These are phyloP conservation scores for Capsicum rhomboideum DNA, from an alignment of 257 asterid genomes.

Conservation along the genomic window DNA sequence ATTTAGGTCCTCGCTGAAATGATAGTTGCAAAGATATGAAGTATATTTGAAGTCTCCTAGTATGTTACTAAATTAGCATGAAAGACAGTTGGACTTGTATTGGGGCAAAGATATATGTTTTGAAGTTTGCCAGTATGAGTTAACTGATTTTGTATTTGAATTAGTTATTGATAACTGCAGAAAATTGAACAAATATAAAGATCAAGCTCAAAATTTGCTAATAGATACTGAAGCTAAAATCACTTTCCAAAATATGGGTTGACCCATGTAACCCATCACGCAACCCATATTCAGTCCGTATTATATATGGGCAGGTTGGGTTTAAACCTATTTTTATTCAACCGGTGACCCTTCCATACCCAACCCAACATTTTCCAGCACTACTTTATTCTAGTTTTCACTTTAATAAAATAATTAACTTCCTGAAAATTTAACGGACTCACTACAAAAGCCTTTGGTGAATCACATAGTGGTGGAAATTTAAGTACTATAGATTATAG, in stretches of 20 bases:
- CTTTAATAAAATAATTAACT: neutral
- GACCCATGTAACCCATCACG: neutral
- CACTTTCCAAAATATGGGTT: neutral
- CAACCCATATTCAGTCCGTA: neutral
- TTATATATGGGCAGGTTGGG: neutral
- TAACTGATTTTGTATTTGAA: neutral
- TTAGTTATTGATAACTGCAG: neutral
- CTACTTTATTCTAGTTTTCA: neutral
- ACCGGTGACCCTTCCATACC: neutral
- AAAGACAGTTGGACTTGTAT: neutral
- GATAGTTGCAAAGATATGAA: neutral
- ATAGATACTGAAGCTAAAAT: neutral
- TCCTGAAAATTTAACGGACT: neutral
- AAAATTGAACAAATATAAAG: neutral
- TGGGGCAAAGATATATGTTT: neutral
- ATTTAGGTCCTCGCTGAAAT: neutral
- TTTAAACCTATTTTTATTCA: neutral
- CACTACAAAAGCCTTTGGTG: neutral
- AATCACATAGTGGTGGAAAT: neutral
- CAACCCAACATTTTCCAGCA: neutral
- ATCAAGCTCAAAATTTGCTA: neutral
- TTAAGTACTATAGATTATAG: neutral
- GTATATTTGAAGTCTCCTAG: neutral
- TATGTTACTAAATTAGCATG: neutral
- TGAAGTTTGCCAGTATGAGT: neutral